These are phyloP conservation scores for Mycena vitilis DNA, from an alignment of 768 basidiomycete genomes.

Conservation along the genomic window DNA sequence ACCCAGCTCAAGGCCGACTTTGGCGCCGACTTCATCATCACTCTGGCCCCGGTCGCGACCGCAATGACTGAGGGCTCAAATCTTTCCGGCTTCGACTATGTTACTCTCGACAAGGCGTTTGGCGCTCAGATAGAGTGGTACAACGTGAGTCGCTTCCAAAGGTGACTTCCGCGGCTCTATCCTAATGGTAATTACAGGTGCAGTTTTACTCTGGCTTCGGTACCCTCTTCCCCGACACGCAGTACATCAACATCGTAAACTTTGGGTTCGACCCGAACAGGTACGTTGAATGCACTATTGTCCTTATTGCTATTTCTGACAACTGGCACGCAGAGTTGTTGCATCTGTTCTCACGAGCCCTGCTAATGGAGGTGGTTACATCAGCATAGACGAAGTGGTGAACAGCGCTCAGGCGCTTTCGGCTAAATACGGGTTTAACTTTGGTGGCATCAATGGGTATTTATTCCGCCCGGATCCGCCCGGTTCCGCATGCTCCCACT, in stretches of 20 bases:
- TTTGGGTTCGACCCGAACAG: slow-evolving; percentile 34
- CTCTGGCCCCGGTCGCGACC: slow-evolving; percentile 42
- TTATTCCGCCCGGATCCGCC: background rate
- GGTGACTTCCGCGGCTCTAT: no score
- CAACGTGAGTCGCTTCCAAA: slow-evolving; percentile 14
- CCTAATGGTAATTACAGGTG: background rate
- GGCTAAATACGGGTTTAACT: slow-evolving; percentile 37
- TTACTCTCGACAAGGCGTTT: slow-evolving; percentile 31
- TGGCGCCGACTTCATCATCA: slow-evolving; percentile 42
- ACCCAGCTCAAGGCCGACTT: slow-evolving; percentile 40
- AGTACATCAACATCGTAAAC: slow-evolving; percentile 40
- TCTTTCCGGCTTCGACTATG: slow-evolving; percentile 44
- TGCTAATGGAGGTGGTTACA: slow-evolving; percentile 37
- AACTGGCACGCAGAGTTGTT: slow-evolving; percentile 25
- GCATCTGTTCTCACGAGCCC: slow-evolving; percentile 40
- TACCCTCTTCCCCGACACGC: slow-evolving; percentile 34
- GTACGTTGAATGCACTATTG: background rate
- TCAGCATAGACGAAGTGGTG: slow-evolving; percentile 31
- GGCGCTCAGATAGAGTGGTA: slow-evolving; percentile 37
- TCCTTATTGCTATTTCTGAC: background rate
- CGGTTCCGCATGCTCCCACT: no score
- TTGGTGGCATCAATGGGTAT: slow-evolving; percentile 40
- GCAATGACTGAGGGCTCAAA: slow-evolving; percentile 40
- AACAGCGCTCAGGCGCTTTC: slow-evolving; percentile 34
- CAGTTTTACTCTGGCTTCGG: slow-evolving; percentile 45